Percentiles rank a stretch among this genome's conserved stretches.
These are phyloP conservation scores for Exophiala xenobiotica DNA, from an alignment of 2,329 filamentous ascomycete genomes.

Conservation along the genomic window DNA sequence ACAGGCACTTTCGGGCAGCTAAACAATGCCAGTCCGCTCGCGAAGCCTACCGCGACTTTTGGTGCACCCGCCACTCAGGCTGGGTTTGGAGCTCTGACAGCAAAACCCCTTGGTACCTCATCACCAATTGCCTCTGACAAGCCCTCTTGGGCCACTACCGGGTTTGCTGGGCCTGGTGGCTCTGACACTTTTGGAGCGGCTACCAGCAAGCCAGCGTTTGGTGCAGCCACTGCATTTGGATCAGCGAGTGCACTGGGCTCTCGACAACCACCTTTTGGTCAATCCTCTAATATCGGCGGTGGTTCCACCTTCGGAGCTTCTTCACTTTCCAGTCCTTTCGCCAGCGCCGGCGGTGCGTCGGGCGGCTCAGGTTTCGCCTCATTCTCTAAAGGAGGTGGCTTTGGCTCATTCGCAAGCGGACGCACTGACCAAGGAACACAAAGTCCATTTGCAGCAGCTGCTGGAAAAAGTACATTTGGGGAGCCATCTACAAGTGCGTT, in stretches of 20 bases:
- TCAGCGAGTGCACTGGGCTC: slow-evolving; percentile 37
- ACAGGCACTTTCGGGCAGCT: slow-evolving; percentile 12
- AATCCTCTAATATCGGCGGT: slow-evolving; percentile 24
- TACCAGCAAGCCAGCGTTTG: slow-evolving; percentile 40
- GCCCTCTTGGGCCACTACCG: slow-evolving; percentile 31
- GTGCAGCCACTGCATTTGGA: slow-evolving; percentile 37
- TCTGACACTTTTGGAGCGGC: slow-evolving; percentile 21
- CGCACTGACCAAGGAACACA: slow-evolving; percentile 21
- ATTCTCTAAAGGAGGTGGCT: slow-evolving; percentile 31
- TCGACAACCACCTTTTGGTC: slow-evolving; percentile 36
- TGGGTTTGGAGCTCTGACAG: slow-evolving; percentile 28
- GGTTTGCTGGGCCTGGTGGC: slow-evolving; percentile 25
- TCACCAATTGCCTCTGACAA: slow-evolving; percentile 33
- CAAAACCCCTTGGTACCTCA: slow-evolving; percentile 28
- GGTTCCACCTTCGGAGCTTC: slow-evolving; percentile 21
- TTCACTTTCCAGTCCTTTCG: slow-evolving; percentile 25
- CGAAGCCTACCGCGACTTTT: slow-evolving; percentile 34
- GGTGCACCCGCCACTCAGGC: slow-evolving; percentile 11
- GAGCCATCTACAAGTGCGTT: slow-evolving; percentile 26
- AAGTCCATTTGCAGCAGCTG: slow-evolving; percentile 33
- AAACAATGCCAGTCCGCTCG: slow-evolving; percentile 36
- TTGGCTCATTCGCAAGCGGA: slow-evolving; percentile 26
- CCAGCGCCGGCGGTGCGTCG: slow-evolving; percentile 10
- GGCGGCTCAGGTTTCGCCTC: slow-evolving; percentile 31
- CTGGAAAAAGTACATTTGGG: slow-evolving; percentile 32